Percentiles rank a stretch among this genome's conserved stretches.
Conservation (phyloP, 2,329 filamentous ascomycete genomes). For the Phaeosphaeriaceae sp. region DNA sequence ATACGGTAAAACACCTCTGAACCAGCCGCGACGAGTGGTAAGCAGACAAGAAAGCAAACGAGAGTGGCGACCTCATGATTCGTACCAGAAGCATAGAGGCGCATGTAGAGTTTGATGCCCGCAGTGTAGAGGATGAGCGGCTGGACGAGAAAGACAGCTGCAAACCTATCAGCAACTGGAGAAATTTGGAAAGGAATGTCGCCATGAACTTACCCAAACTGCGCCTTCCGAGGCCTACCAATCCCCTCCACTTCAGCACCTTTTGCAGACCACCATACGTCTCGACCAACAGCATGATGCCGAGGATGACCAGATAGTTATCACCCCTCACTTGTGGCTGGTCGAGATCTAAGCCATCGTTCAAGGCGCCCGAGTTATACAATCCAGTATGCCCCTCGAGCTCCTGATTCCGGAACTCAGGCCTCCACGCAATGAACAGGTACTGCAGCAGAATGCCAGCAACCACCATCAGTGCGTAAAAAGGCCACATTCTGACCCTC, state of each 20-base stretch:
- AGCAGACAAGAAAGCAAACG: slow-evolving; percentile 16
- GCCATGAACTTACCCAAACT: slow-evolving; percentile 53
- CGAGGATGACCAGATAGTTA: slow-evolving; percentile 49
- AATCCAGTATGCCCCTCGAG: slow-evolving; percentile 45
- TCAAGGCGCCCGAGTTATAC: slow-evolving; percentile 46
- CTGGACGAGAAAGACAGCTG: slow-evolving; percentile 49
- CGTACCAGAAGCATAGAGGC: slow-evolving; percentile 10
- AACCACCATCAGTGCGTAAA: slow-evolving; percentile 29
- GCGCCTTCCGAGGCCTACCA: slow-evolving; percentile 47
- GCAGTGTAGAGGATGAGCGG: slow-evolving; percentile 47
- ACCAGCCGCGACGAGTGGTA: slow-evolving; percentile 5
- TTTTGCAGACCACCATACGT: slow-evolving; percentile 41
- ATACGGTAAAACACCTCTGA: slow-evolving; percentile 24
- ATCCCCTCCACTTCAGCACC: slow-evolving; percentile 38
- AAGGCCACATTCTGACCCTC: too few relatives aligned
- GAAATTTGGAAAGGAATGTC: too few relatives aligned
- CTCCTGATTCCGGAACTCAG: slow-evolving; percentile 41
- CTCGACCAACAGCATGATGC: slow-evolving; percentile 48
- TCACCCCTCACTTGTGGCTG: slow-evolving; percentile 47
- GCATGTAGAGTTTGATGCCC: slow-evolving; percentile 52
- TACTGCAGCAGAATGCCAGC: slow-evolving; percentile 49
- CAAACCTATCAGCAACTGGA: slow-evolving; percentile 4
- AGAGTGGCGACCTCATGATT: slow-evolving; percentile 5
- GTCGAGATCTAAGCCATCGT: slow-evolving; percentile 35
- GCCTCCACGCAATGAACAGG: slow-evolving; percentile 45